Base-by-base conservation (phyloP, 2,329 filamentous ascomycete species). In the Exophiala sp. region DNA sequence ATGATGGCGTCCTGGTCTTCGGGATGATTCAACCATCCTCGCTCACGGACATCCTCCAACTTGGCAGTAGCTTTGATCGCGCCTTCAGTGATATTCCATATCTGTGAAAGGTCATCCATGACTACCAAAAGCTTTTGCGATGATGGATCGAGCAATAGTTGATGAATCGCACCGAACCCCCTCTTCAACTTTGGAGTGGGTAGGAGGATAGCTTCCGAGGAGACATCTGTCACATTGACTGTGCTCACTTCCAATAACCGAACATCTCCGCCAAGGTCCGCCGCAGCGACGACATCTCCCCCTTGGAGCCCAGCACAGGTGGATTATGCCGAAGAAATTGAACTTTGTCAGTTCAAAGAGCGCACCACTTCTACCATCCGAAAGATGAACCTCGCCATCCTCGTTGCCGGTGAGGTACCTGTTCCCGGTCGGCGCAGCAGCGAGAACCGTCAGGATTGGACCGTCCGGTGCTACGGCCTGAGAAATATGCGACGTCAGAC, bases 301-400 rank as follows among this genome's bases (percentile, higher is more conserved):
- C 19, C n/a, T 27, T 27, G 24, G 22, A 27, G 23, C 18, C 49
- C 49, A 52, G 22, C 14, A 21, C 9, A 52, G 43, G 18, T 52
- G 49, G n/a, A 10, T 24, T 14, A 52, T 21, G 14, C 23, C 14
- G 11, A 19, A 38, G 24, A 47, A 34, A 9, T 45, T 49, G 37
- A 53, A 53, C 16, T 23, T 14, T 5, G 41, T 41, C 2, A 45
- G n/a, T 22, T 53, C 45, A 18, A 14, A 24, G 18, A 29, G 34
- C n/a, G 21, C 39, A 11, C 11, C 19, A 5, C 19, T 35, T 14
- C 19, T 39, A 9, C 29, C 24, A n/a, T 48, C 46, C n/a, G 27
- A 32, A 30, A 53, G 41, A 41, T 35, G 24, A 21, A 49, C 40
- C 14, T 49, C 45, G 34, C 50, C 50, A 41, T 53, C 45, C 14